Evolutionary conservation across 139 green algal genomes (phyloP).

Genomic region (Haematococcus sp.): DNA sequence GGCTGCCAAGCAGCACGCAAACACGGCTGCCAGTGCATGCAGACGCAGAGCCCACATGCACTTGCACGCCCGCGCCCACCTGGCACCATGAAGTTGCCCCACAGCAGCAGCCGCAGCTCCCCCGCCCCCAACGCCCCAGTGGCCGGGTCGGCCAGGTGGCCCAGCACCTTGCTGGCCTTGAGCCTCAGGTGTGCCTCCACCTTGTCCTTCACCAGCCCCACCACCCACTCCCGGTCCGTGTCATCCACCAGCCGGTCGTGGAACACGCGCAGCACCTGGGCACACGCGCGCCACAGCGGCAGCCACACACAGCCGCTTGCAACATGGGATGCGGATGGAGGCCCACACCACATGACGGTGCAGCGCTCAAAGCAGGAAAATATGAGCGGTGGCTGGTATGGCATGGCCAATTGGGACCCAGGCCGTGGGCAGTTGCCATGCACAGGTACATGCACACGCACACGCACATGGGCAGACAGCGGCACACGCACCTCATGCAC

Average conservation of each 20-base stretch:
- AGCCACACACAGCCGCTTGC: not conserved
- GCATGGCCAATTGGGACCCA: not conserved
- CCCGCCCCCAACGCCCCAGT: conserved; percentile 1
- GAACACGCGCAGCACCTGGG: conserved; percentile 60
- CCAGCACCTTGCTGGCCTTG: conserved; percentile 7
- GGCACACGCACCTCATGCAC: conserved; percentile 46
- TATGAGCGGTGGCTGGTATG: not conserved
- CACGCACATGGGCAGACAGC: not conserved
- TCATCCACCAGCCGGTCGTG: conserved; percentile 69
- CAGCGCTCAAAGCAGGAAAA: not conserved
- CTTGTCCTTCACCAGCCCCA: not conserved
- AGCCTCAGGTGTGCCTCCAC: not conserved
- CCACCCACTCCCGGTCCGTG: conserved; percentile 57
- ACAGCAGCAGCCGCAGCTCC: conserved; percentile 55
- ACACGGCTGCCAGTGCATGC: no score
- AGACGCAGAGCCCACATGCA: conserved; percentile 12
- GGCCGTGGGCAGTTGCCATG: not conserved
- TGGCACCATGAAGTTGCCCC: conserved; percentile 72
- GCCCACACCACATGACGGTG: not conserved
- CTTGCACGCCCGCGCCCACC: conserved; percentile 22
- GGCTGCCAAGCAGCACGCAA: no score
- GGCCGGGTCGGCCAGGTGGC: not conserved
- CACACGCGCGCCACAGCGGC: conserved; percentile 16
- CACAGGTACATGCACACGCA: not conserved
- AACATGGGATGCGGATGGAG: not conserved